Percentiles rank a stretch among this genome's conserved stretches.
These are phyloP conservation scores for Hypoxylon sp. DNA, from an alignment of 2,329 filamentous ascomycete species.

Conservation along the genomic window DNA sequence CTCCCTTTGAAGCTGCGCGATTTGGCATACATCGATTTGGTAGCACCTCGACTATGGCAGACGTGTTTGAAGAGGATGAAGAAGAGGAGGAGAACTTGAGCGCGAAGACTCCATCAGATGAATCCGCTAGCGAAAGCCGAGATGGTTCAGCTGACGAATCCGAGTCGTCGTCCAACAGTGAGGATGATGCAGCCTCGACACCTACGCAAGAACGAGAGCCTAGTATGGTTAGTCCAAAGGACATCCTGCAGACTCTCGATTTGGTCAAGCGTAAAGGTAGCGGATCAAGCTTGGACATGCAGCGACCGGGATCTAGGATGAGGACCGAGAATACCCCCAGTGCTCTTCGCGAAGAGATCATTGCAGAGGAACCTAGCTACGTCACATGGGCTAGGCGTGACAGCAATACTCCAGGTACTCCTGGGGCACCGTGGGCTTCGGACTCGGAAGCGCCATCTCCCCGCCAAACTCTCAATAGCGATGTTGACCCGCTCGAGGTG, in stretches of 20 bases:
- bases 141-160: conserved; percentile 45
- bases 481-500: conserved; percentile 66
- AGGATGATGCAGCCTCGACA: conserved; percentile 49
- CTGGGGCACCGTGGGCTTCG: conserved; percentile 55
- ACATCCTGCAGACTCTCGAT: conserved; percentile 24
- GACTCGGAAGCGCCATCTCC: conserved; percentile 63
- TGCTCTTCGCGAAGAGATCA: conserved; percentile 66
- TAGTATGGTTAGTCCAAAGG: conserved; percentile 32
- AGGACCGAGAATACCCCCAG: conserved; percentile 64
- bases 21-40: conserved; percentile 72
- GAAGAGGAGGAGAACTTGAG: conserved; percentile 67
- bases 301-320: conserved; percentile 55
- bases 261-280: conserved; percentile 61
- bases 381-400: conserved; percentile 58
- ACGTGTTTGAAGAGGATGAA: conserved; percentile 89
- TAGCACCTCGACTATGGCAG: conserved; percentile 81
- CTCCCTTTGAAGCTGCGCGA: conserved; percentile 75
- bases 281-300: conserved; percentile 59
- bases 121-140: conserved; percentile 47
- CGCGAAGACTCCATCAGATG: conserved; percentile 47
- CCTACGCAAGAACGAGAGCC: conserved; percentile 52
- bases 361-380: conserved; percentile 59
- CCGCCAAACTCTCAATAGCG: conserved; percentile 58
- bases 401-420: conserved; percentile 52
- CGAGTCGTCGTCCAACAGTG: conserved; percentile 42